Percentiles rank a stretch among this genome's conserved stretches.
These are phyloP conservation scores for Kernera saxatilis DNA, from an alignment of 345 rosid species.

Conservation along the genomic window DNA sequence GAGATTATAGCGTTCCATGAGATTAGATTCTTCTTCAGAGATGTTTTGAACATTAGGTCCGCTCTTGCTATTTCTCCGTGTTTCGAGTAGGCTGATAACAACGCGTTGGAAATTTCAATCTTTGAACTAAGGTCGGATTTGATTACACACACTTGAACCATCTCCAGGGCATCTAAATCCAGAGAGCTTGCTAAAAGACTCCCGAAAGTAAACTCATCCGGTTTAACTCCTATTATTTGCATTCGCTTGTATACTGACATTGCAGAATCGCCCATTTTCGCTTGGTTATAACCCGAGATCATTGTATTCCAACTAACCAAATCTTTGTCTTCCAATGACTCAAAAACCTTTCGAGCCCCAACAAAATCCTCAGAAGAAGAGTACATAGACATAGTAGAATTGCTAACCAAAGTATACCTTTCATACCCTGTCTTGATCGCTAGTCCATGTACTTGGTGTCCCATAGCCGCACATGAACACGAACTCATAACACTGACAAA, in stretches of 20 bases:
- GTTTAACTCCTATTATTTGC: conserved; percentile 44
- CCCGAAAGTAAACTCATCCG: conserved; percentile 73
- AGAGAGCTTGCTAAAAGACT: conserved; percentile 56
- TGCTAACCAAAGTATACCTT: conserved; percentile 47
- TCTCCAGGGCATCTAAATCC: conserved; percentile 35
- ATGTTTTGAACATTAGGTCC: conserved; percentile 38
- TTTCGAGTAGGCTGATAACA: conserved; percentile 63
- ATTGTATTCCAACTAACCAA: conserved; percentile 73
- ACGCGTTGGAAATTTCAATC: conserved; percentile 56
- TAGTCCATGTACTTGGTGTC: conserved; percentile 45
- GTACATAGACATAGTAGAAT: conserved; percentile 62
- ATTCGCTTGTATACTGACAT: conserved; percentile 41
- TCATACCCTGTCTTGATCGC: conserved; percentile 54
- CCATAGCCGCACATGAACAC: conserved; percentile 33
- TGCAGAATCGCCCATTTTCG: conserved; percentile 35
- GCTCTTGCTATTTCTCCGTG: conserved; percentile 46
- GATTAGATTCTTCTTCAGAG: conserved; percentile 40
- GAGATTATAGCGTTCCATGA: conserved; percentile 74
- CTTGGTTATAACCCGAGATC: conserved; percentile 55
- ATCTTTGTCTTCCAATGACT: conserved; percentile 52
- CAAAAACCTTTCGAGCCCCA: conserved; percentile 38
- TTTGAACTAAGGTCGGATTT: conserved; percentile 47
- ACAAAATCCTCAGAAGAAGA: conserved; percentile 38
- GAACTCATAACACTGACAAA: conserved; percentile 55
- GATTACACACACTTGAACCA: conserved; percentile 43